Percentiles rank a stretch among this genome's conserved stretches.
Evolutionary conservation across 352 stramenopile genomes (phyloP).

Genomic region (Pythium sukuiense): DNA sequence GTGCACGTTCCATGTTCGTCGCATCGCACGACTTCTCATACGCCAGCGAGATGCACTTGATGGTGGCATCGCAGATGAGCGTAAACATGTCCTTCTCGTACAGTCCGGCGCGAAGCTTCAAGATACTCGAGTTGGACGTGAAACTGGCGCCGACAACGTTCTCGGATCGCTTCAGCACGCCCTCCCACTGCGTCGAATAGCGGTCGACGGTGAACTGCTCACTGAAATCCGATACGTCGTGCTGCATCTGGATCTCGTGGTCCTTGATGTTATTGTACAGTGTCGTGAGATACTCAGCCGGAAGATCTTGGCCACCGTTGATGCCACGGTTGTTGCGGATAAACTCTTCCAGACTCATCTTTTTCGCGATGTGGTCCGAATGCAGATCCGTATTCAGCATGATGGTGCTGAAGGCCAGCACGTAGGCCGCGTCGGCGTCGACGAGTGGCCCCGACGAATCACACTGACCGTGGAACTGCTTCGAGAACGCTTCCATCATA

Average conservation of each 20-base stretch:
- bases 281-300: conserved; percentile 62
- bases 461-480: conserved; percentile 87
- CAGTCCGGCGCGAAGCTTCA: conserved; percentile 78
- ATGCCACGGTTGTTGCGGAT: conserved; percentile 87
- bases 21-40: conserved; percentile 86
- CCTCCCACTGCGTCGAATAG: conserved; percentile 88
- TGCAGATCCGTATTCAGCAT: conserved; percentile 99
- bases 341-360: conserved; percentile 89
- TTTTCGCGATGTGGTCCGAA: conserved; percentile 88
- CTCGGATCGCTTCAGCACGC: conserved; percentile 81
- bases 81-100: conserved; percentile 91
- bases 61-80: conserved; percentile 74
- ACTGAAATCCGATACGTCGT: conserved; percentile 84
- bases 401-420: conserved; percentile 98
- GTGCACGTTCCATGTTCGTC: conserved; percentile 79
- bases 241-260: conserved; percentile 89
- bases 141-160: conserved; percentile 88
- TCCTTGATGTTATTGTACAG: conserved; percentile 83
- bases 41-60: conserved; percentile 77
- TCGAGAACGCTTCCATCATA: conserved; percentile 96
- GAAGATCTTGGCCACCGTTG: conserved; percentile 77
- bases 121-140: conserved; percentile 82
- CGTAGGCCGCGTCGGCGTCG: conserved; percentile 93
- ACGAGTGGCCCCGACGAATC: conserved; percentile 55
- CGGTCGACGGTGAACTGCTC: conserved; percentile 73